These are phyloP conservation scores for Aurantiochytrium sp. DNA, from an alignment of 108 stramenopile species.

Conservation along the genomic window DNA sequence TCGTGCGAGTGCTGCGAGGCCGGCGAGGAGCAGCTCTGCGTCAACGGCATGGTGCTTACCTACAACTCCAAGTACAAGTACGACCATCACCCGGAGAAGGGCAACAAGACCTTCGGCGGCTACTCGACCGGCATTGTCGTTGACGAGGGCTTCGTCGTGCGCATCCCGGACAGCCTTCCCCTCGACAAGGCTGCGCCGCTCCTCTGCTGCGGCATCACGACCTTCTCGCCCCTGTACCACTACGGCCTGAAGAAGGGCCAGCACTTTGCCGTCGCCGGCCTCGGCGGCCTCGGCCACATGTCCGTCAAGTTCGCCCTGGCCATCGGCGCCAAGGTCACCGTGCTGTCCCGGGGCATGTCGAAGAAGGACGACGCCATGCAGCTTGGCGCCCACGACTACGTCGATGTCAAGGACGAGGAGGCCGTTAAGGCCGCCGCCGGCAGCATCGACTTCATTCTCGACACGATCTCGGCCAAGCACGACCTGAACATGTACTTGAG, in stretches of 20 bases:
- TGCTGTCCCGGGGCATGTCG: conserved; percentile 46
- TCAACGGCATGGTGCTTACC: neutral
- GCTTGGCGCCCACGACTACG: conserved; percentile 47
- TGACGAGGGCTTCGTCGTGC: conserved; percentile 48
- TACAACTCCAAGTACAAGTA: conserved; percentile 39
- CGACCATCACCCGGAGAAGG: conserved; percentile 22
- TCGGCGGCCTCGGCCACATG: conserved; percentile 66
- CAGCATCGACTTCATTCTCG: conserved; percentile 54
- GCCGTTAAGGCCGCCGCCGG: conserved; percentile 41
- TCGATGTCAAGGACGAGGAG: conserved; percentile 43
- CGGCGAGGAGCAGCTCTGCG: conserved; percentile 56
- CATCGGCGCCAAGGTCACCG: conserved; percentile 49
- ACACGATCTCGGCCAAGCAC: conserved; percentile 51
- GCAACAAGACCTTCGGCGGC: conserved; percentile 49
- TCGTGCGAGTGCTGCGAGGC: conserved; percentile 54
- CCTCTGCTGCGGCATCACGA: conserved; percentile 67
- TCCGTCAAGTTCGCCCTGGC: conserved; percentile 58
- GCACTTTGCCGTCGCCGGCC: conserved; percentile 55
- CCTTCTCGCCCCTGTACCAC: conserved; percentile 54
- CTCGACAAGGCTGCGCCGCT: conserved; percentile 46
- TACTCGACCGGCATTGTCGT: conserved; percentile 49
- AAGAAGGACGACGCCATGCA: conserved; percentile 50
- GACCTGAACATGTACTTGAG: conserved; percentile 38
- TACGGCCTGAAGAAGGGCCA: conserved; percentile 40
- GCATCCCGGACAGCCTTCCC: conserved; percentile 46